Evolutionary conservation across 1,284 basidiomycete species (phyloP).

Genomic region (Sphagnurus paluster): DNA sequence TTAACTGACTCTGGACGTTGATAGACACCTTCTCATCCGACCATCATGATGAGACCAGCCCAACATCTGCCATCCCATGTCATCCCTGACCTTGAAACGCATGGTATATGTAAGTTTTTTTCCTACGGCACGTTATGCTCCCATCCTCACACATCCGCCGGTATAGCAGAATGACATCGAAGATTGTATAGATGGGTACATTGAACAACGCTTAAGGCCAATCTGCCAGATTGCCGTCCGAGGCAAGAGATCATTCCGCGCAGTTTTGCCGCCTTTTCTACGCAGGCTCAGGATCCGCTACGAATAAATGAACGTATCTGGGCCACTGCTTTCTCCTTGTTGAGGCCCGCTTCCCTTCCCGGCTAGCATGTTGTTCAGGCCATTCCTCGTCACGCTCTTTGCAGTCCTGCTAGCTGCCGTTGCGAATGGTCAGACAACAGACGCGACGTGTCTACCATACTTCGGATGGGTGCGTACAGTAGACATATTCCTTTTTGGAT

Average conservation of each 20-base stretch:
- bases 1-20: constrained; percentile 6
- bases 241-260: constrained; percentile 20
- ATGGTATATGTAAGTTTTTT: constrained; percentile 4
- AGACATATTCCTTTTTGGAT: neutral
- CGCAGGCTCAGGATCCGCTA: constrained; percentile 7
- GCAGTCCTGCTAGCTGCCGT: constrained; percentile 7
- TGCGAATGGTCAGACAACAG: constrained; percentile 30
- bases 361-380: constrained; percentile 3
- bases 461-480: constrained; percentile 31
- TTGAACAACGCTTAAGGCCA: constrained; percentile 21
- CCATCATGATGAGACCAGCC: constrained; percentile 10
- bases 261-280: constrained; percentile 10
- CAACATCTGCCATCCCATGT: constrained; percentile 8
- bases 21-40: constrained; percentile 1
- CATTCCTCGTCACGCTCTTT: constrained; percentile 7
- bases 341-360: constrained; percentile 3
- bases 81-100: constrained; percentile 7
- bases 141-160: neutral
- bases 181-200: constrained; percentile 19
- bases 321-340: neutral
- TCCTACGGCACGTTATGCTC: constrained; percentile 1
- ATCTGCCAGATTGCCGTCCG: constrained; percentile 25
- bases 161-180: constrained; percentile 13
- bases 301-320: constrained; percentile 8
- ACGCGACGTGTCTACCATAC: constrained; percentile 36